Conservation (phyloP, 805 yeast species). For the Kluyveromyces siamensis region DNA sequence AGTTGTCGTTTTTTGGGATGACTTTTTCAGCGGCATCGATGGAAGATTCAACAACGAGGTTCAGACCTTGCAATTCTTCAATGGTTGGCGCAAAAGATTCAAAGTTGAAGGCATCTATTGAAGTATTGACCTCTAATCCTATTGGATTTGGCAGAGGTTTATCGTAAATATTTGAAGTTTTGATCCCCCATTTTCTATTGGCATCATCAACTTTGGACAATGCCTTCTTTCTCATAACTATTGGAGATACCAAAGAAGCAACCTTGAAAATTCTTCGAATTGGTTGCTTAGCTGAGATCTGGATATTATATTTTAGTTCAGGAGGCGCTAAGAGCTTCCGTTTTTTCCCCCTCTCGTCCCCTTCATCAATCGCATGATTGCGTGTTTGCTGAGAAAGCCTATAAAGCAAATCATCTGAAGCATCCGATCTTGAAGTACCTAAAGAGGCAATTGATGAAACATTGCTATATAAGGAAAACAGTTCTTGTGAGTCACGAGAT, state of each 20-base stretch:
- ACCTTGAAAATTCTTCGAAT: constrained; percentile 3
- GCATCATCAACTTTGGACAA: constrained; percentile 12
- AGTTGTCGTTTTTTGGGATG: neutral
- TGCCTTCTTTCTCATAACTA: neutral
- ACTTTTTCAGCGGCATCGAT: neutral
- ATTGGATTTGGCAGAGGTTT: constrained; percentile 15
- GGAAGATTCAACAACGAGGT: neutral
- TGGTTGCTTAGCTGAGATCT: neutral
- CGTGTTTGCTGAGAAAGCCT: constrained; percentile 2
- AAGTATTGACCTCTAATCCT: constrained; percentile 1
- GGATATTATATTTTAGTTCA: constrained; percentile 11
- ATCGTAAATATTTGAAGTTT: constrained; percentile 12
- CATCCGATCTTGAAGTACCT: constrained; percentile 10
- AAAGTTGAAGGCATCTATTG: constrained; percentile 3
- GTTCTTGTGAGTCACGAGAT: constrained; percentile 11
- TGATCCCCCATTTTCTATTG: constrained; percentile 18
- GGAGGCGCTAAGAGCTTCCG: constrained; percentile 16
- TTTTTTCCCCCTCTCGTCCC: constrained; percentile 6
- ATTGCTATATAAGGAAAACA: constrained; percentile 16
- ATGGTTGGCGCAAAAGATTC: constrained; percentile 4
- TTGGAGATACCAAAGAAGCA: neutral
- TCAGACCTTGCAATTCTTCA: constrained; percentile 1
- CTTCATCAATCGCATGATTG: neutral
- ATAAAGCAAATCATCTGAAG: constrained; percentile 9
- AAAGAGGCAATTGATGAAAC: constrained; percentile 11